These are phyloP conservation scores for Anthracocystis panici-leucophaei DNA, from an alignment of 1,284 basidiomycete genomes.

Conservation along the genomic window DNA sequence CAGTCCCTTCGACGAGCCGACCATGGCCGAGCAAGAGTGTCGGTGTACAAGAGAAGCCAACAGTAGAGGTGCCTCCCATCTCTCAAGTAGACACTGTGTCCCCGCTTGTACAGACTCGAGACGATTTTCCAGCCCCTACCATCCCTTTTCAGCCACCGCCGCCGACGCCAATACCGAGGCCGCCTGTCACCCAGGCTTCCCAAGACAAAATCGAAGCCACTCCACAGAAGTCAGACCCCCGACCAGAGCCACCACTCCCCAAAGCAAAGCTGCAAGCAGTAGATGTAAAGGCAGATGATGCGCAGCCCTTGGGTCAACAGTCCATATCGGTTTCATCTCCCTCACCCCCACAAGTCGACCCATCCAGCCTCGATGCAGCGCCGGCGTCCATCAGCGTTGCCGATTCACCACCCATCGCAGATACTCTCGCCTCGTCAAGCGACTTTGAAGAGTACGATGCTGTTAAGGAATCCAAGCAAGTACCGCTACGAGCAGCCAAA, in stretches of 20 bases:
- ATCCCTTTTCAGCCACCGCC: slow-evolving; percentile 12
- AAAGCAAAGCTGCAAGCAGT: neutral
- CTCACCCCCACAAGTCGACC: neutral
- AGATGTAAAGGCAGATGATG: neutral
- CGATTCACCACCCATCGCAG: slow-evolving; percentile 5
- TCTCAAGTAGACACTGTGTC: neutral
- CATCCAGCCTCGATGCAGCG: neutral
- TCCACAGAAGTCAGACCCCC: neutral
- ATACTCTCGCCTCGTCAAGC: neutral
- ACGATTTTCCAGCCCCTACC: neutral
- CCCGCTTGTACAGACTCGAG: neutral
- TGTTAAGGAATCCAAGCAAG: slow-evolving; percentile 49
- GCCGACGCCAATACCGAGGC: slow-evolving; percentile 10
- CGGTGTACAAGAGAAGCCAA: neutral
- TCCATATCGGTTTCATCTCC: neutral
- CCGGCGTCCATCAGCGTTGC: neutral
- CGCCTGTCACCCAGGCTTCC: neutral
- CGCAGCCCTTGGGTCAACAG: neutral
- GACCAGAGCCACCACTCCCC: neutral
- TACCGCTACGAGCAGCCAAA: slow-evolving; percentile 62
- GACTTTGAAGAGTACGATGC: slow-evolving; percentile 65
- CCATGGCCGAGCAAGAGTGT: slow-evolving; percentile 30
- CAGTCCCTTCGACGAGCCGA: slow-evolving; percentile 7
- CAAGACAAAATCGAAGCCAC: neutral
- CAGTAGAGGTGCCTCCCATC: neutral